Conservation (phyloP, 148 eudicot species). For the Tetragonia tetragonoides region DNA sequence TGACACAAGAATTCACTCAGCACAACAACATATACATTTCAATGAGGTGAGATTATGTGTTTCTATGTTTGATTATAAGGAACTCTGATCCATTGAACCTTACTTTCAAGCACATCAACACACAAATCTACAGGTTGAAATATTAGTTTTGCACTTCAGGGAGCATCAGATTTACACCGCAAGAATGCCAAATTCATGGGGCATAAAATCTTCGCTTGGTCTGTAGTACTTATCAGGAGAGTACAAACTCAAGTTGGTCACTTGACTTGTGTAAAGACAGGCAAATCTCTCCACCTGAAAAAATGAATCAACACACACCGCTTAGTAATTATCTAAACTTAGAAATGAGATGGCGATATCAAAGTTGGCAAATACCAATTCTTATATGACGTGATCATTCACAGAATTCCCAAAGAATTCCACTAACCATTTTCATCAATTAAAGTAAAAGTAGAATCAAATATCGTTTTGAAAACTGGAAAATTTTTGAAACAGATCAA, state of each 20-base stretch:
- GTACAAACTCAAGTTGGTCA: constrained; percentile 75
- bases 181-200: constrained; percentile 86
- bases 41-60: background rate
- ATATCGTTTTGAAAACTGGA: too few relatives aligned
- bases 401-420: too few relatives aligned
- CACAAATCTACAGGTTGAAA: constrained; percentile 11
- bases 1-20: background rate
- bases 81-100: background rate
- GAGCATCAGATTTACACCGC: constrained; percentile 23
- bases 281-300: constrained; percentile 96
- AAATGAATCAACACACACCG: background rate
- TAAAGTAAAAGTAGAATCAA: too few relatives aligned
- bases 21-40: background rate
- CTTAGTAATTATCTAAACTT: background rate
- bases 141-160: constrained; percentile 6
- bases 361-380: too few relatives aligned
- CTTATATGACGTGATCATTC: too few relatives aligned
- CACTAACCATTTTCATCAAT: too few relatives aligned
- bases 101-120: constrained; percentile 13
- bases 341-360: too few relatives aligned
- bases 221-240: constrained; percentile 96
- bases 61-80: background rate
- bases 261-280: constrained; percentile 92
- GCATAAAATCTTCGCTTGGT: constrained; percentile 96
- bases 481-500: too few relatives aligned